These are phyloP conservation scores for Eucalyptus lansdowneana DNA, from an alignment of 345 rosid genomes.

Conservation along the genomic window DNA sequence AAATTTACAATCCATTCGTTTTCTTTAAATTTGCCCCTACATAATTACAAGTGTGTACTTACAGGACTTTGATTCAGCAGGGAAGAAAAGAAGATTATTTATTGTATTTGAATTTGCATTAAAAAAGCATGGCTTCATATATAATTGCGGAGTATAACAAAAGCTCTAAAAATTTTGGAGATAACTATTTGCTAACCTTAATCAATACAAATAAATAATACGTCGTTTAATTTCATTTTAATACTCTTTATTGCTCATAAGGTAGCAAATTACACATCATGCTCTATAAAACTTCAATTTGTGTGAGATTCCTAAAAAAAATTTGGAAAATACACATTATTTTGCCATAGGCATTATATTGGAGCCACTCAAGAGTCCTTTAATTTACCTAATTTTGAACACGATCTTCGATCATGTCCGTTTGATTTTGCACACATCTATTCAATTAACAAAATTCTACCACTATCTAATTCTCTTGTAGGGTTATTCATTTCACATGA, in stretches of 20 bases:
- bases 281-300: no score
- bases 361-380: neutral
- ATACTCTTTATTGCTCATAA: no score
- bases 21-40: no score
- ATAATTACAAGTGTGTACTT: no score
- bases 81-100: no score
- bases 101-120: neutral
- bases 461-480: neutral
- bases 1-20: fast-evolving
- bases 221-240: no score
- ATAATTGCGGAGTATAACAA: fast-evolving
- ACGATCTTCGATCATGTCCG: neutral
- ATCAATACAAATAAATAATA: neutral
- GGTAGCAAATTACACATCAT: no score
- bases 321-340: neutral
- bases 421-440: neutral
- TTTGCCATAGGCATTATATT: no score
- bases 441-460: neutral
- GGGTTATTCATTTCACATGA: neutral
- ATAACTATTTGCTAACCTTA: neutral
- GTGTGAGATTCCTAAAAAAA: neutral
- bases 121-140: neutral
- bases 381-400: no score
- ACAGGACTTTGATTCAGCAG: no score
- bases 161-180: neutral